Conservation (phyloP, 1,284 basidiomycete genomes). For the Rhodotorula sp. region DNA sequence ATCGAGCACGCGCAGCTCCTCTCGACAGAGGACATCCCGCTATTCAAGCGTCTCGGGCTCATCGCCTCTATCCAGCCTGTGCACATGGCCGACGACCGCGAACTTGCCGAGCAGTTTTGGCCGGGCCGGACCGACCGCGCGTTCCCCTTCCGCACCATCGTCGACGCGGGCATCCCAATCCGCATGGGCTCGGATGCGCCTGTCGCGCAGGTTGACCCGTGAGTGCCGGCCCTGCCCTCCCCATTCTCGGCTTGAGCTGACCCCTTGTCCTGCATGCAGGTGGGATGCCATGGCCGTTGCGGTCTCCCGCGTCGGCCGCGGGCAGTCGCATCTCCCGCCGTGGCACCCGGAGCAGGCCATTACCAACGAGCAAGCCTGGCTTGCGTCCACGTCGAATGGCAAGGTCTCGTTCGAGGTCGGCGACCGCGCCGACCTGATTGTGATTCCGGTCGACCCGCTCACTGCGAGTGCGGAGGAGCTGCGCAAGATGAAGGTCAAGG, state of each 20-base stretch:
- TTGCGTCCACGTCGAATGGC: constrained; percentile 38
- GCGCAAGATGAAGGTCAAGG: constrained; percentile 44
- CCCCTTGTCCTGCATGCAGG: not conserved
- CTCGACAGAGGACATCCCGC: constrained; percentile 43
- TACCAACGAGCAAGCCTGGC: constrained; percentile 32
- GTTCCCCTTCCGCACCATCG: constrained; percentile 46
- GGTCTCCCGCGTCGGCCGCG: constrained; percentile 38
- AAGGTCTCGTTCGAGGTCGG: constrained; percentile 37
- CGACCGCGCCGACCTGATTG: constrained; percentile 46
- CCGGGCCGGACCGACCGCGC: constrained; percentile 47
- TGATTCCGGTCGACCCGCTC: constrained; percentile 45
- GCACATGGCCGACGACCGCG: constrained; percentile 50
- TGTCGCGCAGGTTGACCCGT: constrained; percentile 48
- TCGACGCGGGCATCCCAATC: constrained; percentile 46
- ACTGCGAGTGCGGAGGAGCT: constrained; percentile 43
- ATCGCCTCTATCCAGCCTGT: constrained; percentile 49
- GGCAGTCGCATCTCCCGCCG: constrained; percentile 19
- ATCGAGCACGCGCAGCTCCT: constrained; percentile 51
- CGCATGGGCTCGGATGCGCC: constrained; percentile 49
- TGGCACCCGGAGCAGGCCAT: constrained; percentile 43
- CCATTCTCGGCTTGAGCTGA: not conserved
- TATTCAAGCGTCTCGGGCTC: constrained; percentile 45
- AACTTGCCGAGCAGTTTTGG: constrained; percentile 47
- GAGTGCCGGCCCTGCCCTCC: not conserved
- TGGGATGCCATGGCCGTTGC: constrained; percentile 49